Percentiles rank a stretch among this genome's conserved stretches.
Conservation (phyloP, 495 filamentous ascomycete genomes). For the Penicillium turbatum region DNA sequence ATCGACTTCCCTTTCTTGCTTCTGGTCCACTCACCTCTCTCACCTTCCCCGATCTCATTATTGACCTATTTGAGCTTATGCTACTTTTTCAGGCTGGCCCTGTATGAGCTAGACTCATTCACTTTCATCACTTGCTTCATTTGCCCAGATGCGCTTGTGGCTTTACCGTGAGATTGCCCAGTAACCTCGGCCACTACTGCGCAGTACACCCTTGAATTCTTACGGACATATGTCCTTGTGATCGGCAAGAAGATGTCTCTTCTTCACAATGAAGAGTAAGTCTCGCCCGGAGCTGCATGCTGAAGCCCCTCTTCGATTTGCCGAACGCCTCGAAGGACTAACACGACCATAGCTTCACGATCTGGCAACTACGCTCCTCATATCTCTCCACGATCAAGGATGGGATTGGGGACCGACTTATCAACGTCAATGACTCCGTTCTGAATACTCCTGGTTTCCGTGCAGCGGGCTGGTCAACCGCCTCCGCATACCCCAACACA, state of each 20-base stretch:
- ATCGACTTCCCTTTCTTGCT: slow-evolving; percentile 15
- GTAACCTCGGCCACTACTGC: slow-evolving; percentile 5
- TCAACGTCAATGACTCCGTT: slow-evolving; percentile 84
- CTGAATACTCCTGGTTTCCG: slow-evolving; percentile 95
- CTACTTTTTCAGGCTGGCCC: slow-evolving; percentile 37
- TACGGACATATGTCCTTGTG: neutral
- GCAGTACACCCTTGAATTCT: neutral
- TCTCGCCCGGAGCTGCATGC: slow-evolving; percentile 8
- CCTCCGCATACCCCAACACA: slow-evolving; percentile 43
- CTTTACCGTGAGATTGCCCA: neutral
- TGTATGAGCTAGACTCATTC: slow-evolving; percentile 21
- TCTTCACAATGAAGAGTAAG: slow-evolving; percentile 95
- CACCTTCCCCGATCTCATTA: slow-evolving; percentile 1
- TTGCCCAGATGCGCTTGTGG: slow-evolving; percentile 11
- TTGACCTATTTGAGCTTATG: slow-evolving; percentile 3
- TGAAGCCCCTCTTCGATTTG: neutral
- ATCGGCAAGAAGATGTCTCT: slow-evolving; percentile 65
- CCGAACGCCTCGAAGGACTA: slow-evolving; percentile 13
- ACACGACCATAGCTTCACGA: slow-evolving; percentile 63
- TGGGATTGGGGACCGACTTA: slow-evolving; percentile 91
- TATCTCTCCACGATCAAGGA: slow-evolving; percentile 90
- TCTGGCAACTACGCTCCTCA: slow-evolving; percentile 87
- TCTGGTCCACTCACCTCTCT: slow-evolving; percentile 5
- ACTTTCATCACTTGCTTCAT: slow-evolving; percentile 9
- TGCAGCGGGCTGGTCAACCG: slow-evolving; percentile 84